Base-by-base conservation (phyloP, 805 yeast genomes). In the Pichia occidentalis region DNA sequence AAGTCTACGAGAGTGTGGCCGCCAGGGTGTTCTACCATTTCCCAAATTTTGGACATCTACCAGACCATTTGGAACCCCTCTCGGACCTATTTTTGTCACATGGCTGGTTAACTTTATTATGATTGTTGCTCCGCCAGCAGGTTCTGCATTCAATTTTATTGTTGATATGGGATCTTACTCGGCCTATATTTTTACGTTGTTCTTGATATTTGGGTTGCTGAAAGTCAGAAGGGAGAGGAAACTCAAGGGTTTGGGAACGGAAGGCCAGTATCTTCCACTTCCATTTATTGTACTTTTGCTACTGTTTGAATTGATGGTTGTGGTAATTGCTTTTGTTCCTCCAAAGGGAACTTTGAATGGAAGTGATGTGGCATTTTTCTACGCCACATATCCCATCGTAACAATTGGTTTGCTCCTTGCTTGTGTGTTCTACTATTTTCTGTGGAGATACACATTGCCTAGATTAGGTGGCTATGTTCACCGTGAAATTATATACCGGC, bases 121-220 rank as follows among this genome's bases (percentile, higher is more conserved):
- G 34, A 75, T 85, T 43, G 53, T 83, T 32, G 92, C 90, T 4
- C 85, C 85, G 29, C 90, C 92, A 14, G 84, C 88, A 19, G 94
- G 92, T 40, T 94, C 84, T 54, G 94, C 94, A 33, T 85, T 83
- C 64, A 80, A 82, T 59, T 81, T 85, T 56, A 75, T 85, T 48
- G 57, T 82, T 59, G 84, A 85, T 60, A 68, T 85, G 64, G 80
- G 83, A 50, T 77, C 90, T 2, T 85, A 85, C 57, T 90, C 95
- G 34, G 71, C 79, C 63, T 80, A 85, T 53, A 79, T 85, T 35
- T 80, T 85, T 51, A 80, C 84, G 57, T 64, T 78, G 22, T 65
- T 68, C 30, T 76, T 85, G 27, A 77, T 82, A 13, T 51, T 70
- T 36, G 95, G 84, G 14, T 63, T 80, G 48, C 56, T 84, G 32